These are phyloP conservation scores for Calonectria montana DNA, from an alignment of 2,329 filamentous ascomycete genomes.

Conservation along the genomic window DNA sequence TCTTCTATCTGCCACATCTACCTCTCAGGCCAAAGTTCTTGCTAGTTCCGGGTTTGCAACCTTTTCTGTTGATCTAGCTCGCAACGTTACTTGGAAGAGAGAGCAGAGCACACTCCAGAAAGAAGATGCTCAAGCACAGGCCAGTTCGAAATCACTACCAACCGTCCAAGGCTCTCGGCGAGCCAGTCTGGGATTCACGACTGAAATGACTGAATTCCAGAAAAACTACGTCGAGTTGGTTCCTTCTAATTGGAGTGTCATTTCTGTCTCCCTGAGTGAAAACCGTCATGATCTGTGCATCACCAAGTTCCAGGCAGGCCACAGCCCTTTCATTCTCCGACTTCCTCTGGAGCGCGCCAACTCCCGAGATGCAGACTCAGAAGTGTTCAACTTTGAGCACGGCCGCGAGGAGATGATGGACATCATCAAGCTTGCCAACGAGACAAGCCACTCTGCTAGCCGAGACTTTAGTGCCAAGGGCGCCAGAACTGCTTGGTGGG, in stretches of 20 bases:
- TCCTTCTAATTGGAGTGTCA: slow-evolving; percentile 82
- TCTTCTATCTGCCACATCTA: slow-evolving; percentile 71
- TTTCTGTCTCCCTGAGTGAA: slow-evolving; percentile 88
- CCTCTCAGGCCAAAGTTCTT: slow-evolving; percentile 57
- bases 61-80: slow-evolving; percentile 75
- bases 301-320: slow-evolving; percentile 81
- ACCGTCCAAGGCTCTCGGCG: slow-evolving; percentile 45
- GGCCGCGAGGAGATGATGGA: slow-evolving; percentile 84
- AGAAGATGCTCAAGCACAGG: slow-evolving; percentile 14
- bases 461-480: slow-evolving; percentile 79
- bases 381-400: slow-evolving; percentile 85
- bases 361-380: slow-evolving; percentile 80
- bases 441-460: slow-evolving; percentile 76
- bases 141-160: slow-evolving; percentile 8
- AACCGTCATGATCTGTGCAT: slow-evolving; percentile 87
- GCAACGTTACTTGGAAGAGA: slow-evolving; percentile 75
- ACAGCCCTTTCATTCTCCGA: slow-evolving; percentile 86
- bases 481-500: slow-evolving; percentile 89
- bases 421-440: slow-evolving; percentile 84
- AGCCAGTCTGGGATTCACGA: slow-evolving; percentile 58
- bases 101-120: slow-evolving; percentile 68
- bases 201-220: slow-evolving; percentile 75
- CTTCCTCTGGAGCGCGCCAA: slow-evolving; percentile 87
- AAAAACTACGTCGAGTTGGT: slow-evolving; percentile 87
- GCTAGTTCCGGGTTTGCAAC: slow-evolving; percentile 69